phyloP scores from a whole-genome alignment of 768 basidiomycete genomes.

The Cytidiella melzeri region DNA sequence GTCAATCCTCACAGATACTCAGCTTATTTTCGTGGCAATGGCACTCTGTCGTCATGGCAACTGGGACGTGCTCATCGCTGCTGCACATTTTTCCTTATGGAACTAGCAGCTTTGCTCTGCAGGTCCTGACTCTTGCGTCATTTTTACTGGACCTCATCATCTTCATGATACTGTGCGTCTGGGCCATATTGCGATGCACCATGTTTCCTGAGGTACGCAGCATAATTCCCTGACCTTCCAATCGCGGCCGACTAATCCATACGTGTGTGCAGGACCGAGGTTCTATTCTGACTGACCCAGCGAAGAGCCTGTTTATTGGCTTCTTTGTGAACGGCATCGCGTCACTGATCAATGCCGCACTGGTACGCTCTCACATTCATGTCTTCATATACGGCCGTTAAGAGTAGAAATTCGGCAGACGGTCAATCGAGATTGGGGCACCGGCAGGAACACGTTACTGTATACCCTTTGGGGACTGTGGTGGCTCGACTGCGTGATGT shows the following conservation, averaged over 20 bases:
- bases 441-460: slow-evolving; percentile 32
- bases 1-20: background rate
- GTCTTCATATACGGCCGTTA: background rate
- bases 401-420: slow-evolving; percentile 12
- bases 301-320: slow-evolving; percentile 41
- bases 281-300: slow-evolving; percentile 31
- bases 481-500: slow-evolving; percentile 41
- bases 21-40: slow-evolving; percentile 44
- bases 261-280: slow-evolving; percentile 20
- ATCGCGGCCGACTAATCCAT: no score
- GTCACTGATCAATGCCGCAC: slow-evolving; percentile 35
- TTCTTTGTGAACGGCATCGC: slow-evolving; percentile 38
- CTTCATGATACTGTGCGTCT: slow-evolving; percentile 27
- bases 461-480: slow-evolving; percentile 43
- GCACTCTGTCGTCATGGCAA: slow-evolving; percentile 44
- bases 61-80: slow-evolving; percentile 35
- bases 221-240: background rate
- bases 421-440: slow-evolving; percentile 30
- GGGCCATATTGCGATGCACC: slow-evolving; percentile 28
- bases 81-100: slow-evolving; percentile 40
- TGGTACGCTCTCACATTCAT: slow-evolving; percentile 22
- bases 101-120: slow-evolving; percentile 26
- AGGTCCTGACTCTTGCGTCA: slow-evolving; percentile 28
- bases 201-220: slow-evolving; percentile 27
- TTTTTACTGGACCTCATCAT: slow-evolving; percentile 36